A percentile compares a stretch with the other conserved stretches of the same genome.
These are phyloP conservation scores for Kodamaea kaohsiungensis DNA, from an alignment of 805 yeast species.

Conservation along the genomic window DNA sequence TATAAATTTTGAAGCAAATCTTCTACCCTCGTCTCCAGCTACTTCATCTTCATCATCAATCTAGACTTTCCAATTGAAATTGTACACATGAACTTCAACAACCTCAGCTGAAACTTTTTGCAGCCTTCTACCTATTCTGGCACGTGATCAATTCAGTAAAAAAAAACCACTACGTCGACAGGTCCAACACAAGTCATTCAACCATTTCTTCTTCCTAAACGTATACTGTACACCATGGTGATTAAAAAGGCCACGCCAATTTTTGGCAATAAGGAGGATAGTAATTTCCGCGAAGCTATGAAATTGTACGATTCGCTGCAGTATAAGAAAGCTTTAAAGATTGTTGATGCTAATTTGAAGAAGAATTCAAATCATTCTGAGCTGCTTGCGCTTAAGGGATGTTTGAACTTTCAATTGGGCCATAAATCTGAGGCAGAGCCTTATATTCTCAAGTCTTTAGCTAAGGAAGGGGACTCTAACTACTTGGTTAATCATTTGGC, in stretches of 20 bases:
- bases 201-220: neutral
- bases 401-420: conserved; percentile 58
- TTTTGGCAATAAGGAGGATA: conserved; percentile 62
- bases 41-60: too few relatives aligned
- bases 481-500: conserved; percentile 81
- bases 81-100: too few relatives aligned
- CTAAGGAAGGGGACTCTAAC: conserved; percentile 53
- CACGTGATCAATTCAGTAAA: neutral
- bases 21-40: too few relatives aligned
- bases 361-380: conserved; percentile 77
- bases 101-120: too few relatives aligned
- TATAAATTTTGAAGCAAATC: too few relatives aligned
- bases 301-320: conserved; percentile 81
- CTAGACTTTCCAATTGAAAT: too few relatives aligned
- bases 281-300: conserved; percentile 77
- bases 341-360: conserved; percentile 73
- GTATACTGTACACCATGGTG: conserved; percentile 13
- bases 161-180: neutral
- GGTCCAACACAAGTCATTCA: neutral
- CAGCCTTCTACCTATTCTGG: neutral
- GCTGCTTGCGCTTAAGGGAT: conserved; percentile 81
- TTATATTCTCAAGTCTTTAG: conserved; percentile 60
- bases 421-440: conserved; percentile 64
- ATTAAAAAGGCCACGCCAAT: conserved; percentile 30
- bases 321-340: conserved; percentile 80